Evolutionary conservation across 306 rosid genomes (phyloP).

Genomic region (Vicia sativa): DNA sequence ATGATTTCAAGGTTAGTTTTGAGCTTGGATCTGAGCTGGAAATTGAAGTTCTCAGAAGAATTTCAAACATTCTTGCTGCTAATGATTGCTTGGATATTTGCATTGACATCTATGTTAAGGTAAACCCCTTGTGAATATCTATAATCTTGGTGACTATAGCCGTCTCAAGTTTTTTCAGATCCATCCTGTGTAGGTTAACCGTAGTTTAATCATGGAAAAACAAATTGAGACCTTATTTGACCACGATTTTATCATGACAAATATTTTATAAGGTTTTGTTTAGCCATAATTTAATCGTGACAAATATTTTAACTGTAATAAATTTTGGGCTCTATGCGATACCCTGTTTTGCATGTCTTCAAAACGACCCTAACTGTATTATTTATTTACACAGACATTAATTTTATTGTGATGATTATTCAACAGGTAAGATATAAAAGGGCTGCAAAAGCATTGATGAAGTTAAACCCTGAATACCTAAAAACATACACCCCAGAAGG

Average conservation of each 20-base stretch:
- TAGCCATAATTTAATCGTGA: too few relatives aligned
- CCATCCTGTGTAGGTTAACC: too few relatives aligned
- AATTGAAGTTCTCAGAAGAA: constrained; percentile 57
- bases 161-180: too few relatives aligned
- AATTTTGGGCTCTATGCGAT: too few relatives aligned
- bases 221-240: too few relatives aligned
- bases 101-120: constrained; percentile 86
- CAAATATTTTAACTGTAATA: too few relatives aligned
- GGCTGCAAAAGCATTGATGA: constrained; percentile 86
- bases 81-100: constrained; percentile 92
- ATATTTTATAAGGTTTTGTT: too few relatives aligned
- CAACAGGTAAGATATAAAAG: constrained; percentile 81
- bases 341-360: too few relatives aligned
- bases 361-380: too few relatives aligned
- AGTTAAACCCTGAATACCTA: constrained; percentile 76
- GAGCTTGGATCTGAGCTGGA: constrained; percentile 64
- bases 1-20: constrained; percentile 13
- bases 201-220: too few relatives aligned
- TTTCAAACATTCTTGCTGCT: constrained; percentile 60
- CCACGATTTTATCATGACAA: too few relatives aligned
- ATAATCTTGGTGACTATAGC: not conserved
- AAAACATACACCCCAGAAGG: constrained; percentile 72
- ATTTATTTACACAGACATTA: not conserved
- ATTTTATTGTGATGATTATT: not conserved
- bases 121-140: constrained; percentile 16